Base-by-base conservation (phyloP, 768 basidiomycete genomes). In the Amanita molliuscula region DNA sequence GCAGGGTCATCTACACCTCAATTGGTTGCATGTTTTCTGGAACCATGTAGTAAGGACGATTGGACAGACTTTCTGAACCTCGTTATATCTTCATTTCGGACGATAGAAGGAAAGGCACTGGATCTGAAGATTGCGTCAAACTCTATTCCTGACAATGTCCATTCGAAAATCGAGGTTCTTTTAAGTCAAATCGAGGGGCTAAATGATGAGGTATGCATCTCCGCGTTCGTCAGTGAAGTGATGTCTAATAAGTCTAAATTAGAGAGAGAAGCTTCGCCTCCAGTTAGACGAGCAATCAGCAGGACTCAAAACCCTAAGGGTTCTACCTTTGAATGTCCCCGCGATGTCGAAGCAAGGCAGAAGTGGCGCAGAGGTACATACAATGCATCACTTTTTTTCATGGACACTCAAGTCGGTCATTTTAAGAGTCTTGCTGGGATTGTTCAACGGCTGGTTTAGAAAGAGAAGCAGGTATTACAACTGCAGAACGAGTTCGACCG, bases 381-480 rank as follows among this genome's bases (percentile, higher is more conserved):
- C 10, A 13, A 21, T 36, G 7, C 8, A 16, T 7, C 7, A 25
- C 18, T 2, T 5, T 13, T 15, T 4, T 25, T 13, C n/a, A 26
- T 10, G 31, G 11, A 8, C 16, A 21, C 41, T 44, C n/a, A 6
- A 44, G 6, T 9, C n/a, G 13, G 4, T 35, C 2, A 11, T 20
- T 43, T 31, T 3, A 41, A 50, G 40, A 81, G 76, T 54, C 74
- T 84, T 50, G 76, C 80, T 54, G 88, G 86, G 1, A 60, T 94
- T 16, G 78, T 91, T 7, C 88, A 90, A 58, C 79, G 88, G 8
- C 71, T 94, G 13, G 77, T 85, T 3, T 77, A 82, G 61, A 92
- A 91, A 62, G 92, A 96, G 67, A 89, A 86, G 58, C 80, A 92
- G 62, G 86, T 90, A 1, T 60, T 79, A 2, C 79, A 82, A 49